Evolutionary conservation across 129 eudicot genomes (phyloP), one percentile per base, ranked within the genome.

Genomic region (Flaveria trinervia): DNA sequence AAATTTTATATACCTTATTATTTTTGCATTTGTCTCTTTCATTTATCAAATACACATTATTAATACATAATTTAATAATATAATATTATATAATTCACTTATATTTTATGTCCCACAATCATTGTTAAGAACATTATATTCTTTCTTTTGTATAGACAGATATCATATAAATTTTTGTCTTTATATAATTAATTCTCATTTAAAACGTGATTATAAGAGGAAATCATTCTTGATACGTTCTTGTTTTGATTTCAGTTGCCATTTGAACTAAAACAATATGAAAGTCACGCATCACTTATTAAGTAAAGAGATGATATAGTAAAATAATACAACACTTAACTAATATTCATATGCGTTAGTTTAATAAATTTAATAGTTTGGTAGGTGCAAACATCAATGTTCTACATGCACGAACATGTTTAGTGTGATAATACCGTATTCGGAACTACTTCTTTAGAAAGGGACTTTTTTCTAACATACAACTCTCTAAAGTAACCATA

Each of bases 171-270:
- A 9, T 45, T 9, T 45, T 3, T 45, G 11, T 45, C 3, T 45
- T 11, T 45, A 45, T 9, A 8, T 45, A 45, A 60, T 26, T 16
- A 25, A 23, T n/a, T 18, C 17, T 3, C 36, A 23, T 60, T 23
- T 3, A 60, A 60, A 60, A 60, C 67, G 67, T 60, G 67, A 2
- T 60, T 11, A 16, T 60, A 25, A 55, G 26, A 10, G 41, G 26
- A 60, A 25, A 23, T 60, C 17, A 25, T 60, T 60, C 36, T 23
- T 60, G 17, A 60, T 60, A 60, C 67, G 67, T 57, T 57, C 22
- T 60, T 60, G 39, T 60, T 60, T 25, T 3, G 66, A 60, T 60
- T 25, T 60, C 14, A 26, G 17, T 26, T 60, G 41, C 41, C 36
- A 22, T 60, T 60, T 12, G 9, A 25, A 60, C 28, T 17, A 7